Evolutionary conservation across 345 rosid species (phyloP), one percentile per base, ranked within the genome.

Genomic region (Geranium rotundifolium): DNA sequence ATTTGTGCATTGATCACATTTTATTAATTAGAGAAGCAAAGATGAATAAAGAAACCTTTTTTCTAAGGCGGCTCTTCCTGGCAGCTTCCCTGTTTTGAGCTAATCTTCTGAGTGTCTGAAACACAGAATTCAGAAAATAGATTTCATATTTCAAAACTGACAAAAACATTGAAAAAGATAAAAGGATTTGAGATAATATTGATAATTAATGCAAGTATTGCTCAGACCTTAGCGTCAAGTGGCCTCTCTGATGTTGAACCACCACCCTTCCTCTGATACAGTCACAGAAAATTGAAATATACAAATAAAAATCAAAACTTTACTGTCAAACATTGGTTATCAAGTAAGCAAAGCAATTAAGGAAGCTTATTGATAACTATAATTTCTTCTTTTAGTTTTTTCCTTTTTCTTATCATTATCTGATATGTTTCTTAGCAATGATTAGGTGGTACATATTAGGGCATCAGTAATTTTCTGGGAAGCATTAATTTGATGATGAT

Each of bases 21-120:
- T 56, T 27, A 56, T 56, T 56, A 56, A 56, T 4, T 16, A 56
- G 8, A 19, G 18, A 65, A 65, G 61, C 52, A 16, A 16, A 18
- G 4, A 0, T 19, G 12, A 46, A 60, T 49, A 69, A 17, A 18
- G 58, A 52, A 6, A 83, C 99, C 90, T 93, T 93, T 81, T 93
- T 93, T 69, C 99, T 86, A 16, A 93, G 83, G 60, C 99, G 91
- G 68, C 99, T 93, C 78, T 93, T 93, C 66, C 85, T 88, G 64
- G 99, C 99, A 76, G 99, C 99, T 85, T 93, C 99, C 82, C 99
- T 88, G 82, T 93, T 93, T 69, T 93, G 99, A 67, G 99, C 99
- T 65, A 93, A 82, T 63, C 99, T 95, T 82, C 99, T 90, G 65
- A 88, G 64, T 71, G 96, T 90, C 99, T 93, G 85, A 70, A 70